phyloP scores from a whole-genome alignment of 2,329 filamentous ascomycete genomes.

The Diaporthe citrichinensis region DNA sequence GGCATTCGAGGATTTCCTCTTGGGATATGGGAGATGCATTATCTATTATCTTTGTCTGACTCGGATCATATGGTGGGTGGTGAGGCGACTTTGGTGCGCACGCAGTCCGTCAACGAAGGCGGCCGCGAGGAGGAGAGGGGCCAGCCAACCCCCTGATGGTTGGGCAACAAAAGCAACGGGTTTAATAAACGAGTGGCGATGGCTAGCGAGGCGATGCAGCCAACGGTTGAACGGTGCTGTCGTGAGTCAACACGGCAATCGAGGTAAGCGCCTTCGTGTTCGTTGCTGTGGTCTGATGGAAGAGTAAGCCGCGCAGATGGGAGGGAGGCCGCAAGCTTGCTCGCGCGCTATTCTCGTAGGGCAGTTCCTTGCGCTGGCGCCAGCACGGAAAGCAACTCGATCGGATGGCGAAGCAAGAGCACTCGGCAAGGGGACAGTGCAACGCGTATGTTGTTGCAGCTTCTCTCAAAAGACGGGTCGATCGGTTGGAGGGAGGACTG shows the following conservation, averaged over 20 bases:
- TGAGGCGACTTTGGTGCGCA: background rate
- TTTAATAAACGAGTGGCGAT: background rate
- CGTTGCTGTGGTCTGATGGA: background rate
- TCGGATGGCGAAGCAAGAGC: slow-evolving; percentile 10
- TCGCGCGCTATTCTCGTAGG: background rate
- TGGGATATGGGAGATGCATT: slow-evolving; percentile 93
- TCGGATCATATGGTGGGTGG: background rate
- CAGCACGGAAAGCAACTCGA: background rate
- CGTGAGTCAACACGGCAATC: background rate
- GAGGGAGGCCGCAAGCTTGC: background rate
- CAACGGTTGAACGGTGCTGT: background rate
- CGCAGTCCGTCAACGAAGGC: slow-evolving; percentile 38
- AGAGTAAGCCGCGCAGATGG: slow-evolving; percentile 13
- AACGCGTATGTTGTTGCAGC: slow-evolving; percentile 3
- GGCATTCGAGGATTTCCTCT: slow-evolving; percentile 85
- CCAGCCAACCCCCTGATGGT: slow-evolving; percentile 24
- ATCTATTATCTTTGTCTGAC: slow-evolving; percentile 44
- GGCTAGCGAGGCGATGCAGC: slow-evolving; percentile 6
- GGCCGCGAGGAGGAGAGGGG: slow-evolving; percentile 3
- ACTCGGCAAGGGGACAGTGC: background rate
- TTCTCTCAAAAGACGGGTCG: background rate
- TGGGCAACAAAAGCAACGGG: background rate
- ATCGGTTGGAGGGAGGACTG: background rate
- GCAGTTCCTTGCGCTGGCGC: background rate
- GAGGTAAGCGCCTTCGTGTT: slow-evolving; percentile 8